Conservation (phyloP, 2,329 filamentous ascomycete species). For the Cladosporium cucumerinum region DNA sequence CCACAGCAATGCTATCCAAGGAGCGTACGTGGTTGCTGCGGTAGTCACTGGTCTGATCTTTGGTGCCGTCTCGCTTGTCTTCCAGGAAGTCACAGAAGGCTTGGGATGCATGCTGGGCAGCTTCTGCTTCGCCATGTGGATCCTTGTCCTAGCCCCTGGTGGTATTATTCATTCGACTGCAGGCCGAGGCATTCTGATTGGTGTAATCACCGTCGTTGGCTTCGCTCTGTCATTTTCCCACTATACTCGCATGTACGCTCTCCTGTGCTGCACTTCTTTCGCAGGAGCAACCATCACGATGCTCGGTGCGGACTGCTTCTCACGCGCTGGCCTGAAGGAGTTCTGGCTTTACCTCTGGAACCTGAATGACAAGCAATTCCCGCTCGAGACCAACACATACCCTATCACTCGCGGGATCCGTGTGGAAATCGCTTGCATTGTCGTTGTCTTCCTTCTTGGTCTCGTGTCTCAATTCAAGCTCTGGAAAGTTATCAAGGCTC, state of each 20-base stretch:
- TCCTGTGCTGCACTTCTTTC: slow-evolving; percentile 76
- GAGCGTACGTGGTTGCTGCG: slow-evolving; percentile 78
- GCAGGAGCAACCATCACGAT: slow-evolving; percentile 74
- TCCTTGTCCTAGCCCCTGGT: slow-evolving; percentile 72
- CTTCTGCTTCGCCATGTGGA: slow-evolving; percentile 86
- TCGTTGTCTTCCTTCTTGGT: slow-evolving; percentile 71
- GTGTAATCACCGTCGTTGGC: slow-evolving; percentile 62
- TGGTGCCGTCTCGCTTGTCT: slow-evolving; percentile 71
- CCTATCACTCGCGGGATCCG: slow-evolving; percentile 82
- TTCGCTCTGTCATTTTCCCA: slow-evolving; percentile 77
- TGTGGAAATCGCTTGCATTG: slow-evolving; percentile 74
- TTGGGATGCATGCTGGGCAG: slow-evolving; percentile 85
- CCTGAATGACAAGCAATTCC: slow-evolving; percentile 77
- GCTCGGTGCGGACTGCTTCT: slow-evolving; percentile 87
- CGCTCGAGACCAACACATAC: slow-evolving; percentile 71
- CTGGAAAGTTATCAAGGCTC: slow-evolving; percentile 71
- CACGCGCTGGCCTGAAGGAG: slow-evolving; percentile 84
- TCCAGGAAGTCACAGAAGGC: slow-evolving; percentile 78
- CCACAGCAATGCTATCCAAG: slow-evolving; percentile 71
- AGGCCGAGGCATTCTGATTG: slow-evolving; percentile 72
- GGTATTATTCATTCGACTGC: slow-evolving; percentile 64
- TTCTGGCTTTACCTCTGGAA: slow-evolving; percentile 93
- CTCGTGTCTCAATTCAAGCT: slow-evolving; percentile 80
- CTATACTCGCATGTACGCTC: slow-evolving; percentile 71
- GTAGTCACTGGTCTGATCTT: slow-evolving; percentile 70